Evolutionary conservation across 2,329 filamentous ascomycete species (phyloP).

Genomic region (Verticillium nonalfalfae): DNA sequence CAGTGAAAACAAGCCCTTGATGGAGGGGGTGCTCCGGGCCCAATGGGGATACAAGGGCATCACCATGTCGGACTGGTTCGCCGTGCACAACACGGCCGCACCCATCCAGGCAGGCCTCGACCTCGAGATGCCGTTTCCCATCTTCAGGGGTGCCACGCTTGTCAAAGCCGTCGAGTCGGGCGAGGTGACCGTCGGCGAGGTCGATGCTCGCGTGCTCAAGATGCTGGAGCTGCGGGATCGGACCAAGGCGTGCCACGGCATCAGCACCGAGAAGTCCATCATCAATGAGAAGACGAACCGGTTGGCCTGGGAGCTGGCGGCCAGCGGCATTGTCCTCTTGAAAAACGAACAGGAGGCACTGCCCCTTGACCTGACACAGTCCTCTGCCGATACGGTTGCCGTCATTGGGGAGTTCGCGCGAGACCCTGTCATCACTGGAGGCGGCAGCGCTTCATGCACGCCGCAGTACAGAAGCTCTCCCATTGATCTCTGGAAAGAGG

Average conservation of each 20-base stretch:
- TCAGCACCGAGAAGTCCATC: conserved; percentile 8
- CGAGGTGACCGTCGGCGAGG: conserved; percentile 6
- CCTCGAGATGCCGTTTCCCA: conserved; percentile 23
- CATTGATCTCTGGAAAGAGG: conserved; percentile 4
- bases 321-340: conserved; percentile 45
- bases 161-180: conserved; percentile 10
- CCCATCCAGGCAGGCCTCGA: conserved; percentile 21
- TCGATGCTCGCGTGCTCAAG: conserved; percentile 10
- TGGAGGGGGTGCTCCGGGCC: conserved; percentile 19
- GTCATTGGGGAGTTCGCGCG: conserved; percentile 50
- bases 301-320: conserved; percentile 10
- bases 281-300: conserved; percentile 8
- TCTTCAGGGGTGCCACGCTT: conserved; percentile 13
- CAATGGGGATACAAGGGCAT: conserved; percentile 27
- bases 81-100: conserved; percentile 21
- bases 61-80: conserved; percentile 27
- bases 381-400: conserved; percentile 21
- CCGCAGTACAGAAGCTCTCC: conserved; percentile 10
- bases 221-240: conserved; percentile 9
- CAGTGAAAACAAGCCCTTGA: conserved; percentile 10
- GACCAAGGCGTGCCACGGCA: conserved; percentile 2
- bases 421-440: conserved; percentile 22
- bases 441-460: conserved; percentile 20
- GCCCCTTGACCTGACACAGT: conserved; percentile 31
- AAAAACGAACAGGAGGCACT: conserved; percentile 55